phyloP scores from a whole-genome alignment of 495 filamentous ascomycete genomes.

The Talaromyces proteolyticus region DNA sequence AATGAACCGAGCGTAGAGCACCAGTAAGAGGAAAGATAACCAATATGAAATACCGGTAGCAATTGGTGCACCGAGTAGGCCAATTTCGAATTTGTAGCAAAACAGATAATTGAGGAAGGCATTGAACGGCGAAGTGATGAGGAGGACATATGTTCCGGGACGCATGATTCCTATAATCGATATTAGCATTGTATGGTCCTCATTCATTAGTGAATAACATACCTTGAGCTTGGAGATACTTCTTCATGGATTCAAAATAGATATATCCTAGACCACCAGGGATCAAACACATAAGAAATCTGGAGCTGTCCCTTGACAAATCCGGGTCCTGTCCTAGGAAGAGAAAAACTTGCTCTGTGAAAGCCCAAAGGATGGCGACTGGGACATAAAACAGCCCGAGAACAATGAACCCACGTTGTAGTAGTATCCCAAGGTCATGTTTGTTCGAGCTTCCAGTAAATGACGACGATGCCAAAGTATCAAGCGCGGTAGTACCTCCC shows the following conservation, averaged over 20 bases:
- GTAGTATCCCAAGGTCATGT: conserved; percentile 74
- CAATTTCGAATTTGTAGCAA: conserved; percentile 63
- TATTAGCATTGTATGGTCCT: background rate
- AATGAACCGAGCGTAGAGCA: conserved; percentile 70
- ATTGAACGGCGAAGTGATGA: conserved; percentile 79
- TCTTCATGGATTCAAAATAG: conserved; percentile 89
- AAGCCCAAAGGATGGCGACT: conserved; percentile 70
- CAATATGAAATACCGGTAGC: conserved; percentile 86
- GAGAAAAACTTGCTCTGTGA: conserved; percentile 69
- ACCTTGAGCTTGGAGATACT: conserved; percentile 89
- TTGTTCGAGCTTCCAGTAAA: conserved; percentile 81
- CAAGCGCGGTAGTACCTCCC: conserved; percentile 87
- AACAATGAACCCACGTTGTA: conserved; percentile 76
- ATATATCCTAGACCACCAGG: conserved; percentile 87
- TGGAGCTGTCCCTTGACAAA: conserved; percentile 68
- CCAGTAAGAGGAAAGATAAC: conserved; percentile 71
- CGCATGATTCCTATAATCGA: conserved; percentile 64
- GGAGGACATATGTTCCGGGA: conserved; percentile 79
- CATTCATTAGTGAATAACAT: conserved; percentile 2
- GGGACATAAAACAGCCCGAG: conserved; percentile 71
- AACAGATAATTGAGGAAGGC: conserved; percentile 74
- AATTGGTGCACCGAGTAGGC: conserved; percentile 73
- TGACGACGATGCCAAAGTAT: conserved; percentile 80
- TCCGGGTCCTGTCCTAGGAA: conserved; percentile 73
- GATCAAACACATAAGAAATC: conserved; percentile 71